These are phyloP conservation scores for Fusarium nanum DNA, from an alignment of 2,329 filamentous ascomycete genomes.

Conservation along the genomic window DNA sequence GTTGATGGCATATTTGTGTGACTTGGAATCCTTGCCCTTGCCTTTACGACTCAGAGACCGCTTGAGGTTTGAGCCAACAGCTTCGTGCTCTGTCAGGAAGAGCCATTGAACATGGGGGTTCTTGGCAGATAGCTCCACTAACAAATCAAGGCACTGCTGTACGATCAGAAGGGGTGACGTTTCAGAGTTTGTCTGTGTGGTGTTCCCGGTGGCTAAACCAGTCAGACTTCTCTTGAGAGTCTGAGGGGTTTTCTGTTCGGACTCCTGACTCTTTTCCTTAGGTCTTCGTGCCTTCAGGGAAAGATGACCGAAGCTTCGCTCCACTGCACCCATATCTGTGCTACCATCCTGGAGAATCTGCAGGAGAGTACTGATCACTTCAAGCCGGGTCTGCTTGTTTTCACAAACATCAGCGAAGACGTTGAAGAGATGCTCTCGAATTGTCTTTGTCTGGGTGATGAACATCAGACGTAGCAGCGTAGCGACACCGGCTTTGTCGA, in stretches of 20 bases:
- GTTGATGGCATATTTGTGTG: conserved; percentile 91
- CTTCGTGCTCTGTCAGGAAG: conserved; percentile 94
- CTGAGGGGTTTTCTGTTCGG: conserved; percentile 80
- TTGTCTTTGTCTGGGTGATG: conserved; percentile 88
- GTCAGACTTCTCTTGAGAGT: conserved; percentile 80
- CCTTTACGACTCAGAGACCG: conserved; percentile 82
- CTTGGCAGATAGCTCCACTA: conserved; percentile 84
- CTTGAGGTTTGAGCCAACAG: conserved; percentile 78
- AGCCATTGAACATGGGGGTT: conserved; percentile 90
- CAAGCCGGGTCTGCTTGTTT: conserved; percentile 94
- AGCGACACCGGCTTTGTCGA: conserved; percentile 94
- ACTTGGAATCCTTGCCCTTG: conserved; percentile 86
- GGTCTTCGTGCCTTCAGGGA: conserved; percentile 90
- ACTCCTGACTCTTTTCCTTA: conserved; percentile 70
- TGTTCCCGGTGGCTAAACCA: conserved; percentile 60
- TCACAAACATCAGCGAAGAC: conserved; percentile 93
- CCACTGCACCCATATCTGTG: conserved; percentile 90
- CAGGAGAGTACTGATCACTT: conserved; percentile 91
- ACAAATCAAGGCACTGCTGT: conserved; percentile 89
- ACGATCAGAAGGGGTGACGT: conserved; percentile 95
- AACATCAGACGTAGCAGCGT: conserved; percentile 99
- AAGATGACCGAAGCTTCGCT: conserved; percentile 93
- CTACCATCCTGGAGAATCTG: conserved; percentile 97
- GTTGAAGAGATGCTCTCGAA: conserved; percentile 84
- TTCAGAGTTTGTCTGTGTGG: conserved; percentile 75